These are phyloP conservation scores for Sanghuangporus weigelae DNA, from an alignment of 1,284 basidiomycete species.

Conservation along the genomic window DNA sequence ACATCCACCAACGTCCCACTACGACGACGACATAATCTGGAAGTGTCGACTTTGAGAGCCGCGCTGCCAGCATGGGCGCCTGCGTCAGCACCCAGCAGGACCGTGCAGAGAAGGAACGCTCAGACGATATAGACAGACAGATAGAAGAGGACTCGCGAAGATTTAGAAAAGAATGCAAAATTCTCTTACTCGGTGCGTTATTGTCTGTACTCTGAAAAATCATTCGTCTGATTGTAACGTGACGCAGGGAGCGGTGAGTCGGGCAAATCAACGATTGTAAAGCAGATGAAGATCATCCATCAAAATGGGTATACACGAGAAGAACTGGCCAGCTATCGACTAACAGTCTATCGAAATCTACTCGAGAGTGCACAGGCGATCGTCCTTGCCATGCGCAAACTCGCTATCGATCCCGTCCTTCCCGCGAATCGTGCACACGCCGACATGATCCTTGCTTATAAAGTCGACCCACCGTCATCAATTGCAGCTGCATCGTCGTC, in stretches of 20 bases:
- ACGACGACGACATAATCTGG: not conserved
- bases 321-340: constrained; percentile 77
- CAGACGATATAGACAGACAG: constrained; percentile 66
- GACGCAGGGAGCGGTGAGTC: constrained; percentile 71
- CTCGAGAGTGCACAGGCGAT: constrained; percentile 89
- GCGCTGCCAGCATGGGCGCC: constrained; percentile 48
- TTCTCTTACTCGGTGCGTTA: constrained; percentile 81
- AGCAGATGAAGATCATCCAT: constrained; percentile 99
- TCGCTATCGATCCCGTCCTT: constrained; percentile 78
- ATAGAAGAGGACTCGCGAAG: constrained; percentile 68
- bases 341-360: constrained; percentile 82
- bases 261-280: constrained; percentile 94
- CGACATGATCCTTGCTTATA: constrained; percentile 59
- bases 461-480: constrained; percentile 31
- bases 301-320: constrained; percentile 85
- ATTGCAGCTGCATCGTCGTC: constrained; percentile 22
- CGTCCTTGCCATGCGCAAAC: constrained; percentile 85
- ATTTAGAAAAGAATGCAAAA: constrained; percentile 92
- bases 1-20: not conserved
- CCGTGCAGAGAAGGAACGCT: constrained; percentile 58
- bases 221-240: not conserved
- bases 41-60: not conserved
- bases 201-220: not conserved
- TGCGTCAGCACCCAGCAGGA: constrained; percentile 56
- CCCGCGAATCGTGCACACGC: constrained; percentile 69